Evolutionary conservation across 2,329 filamentous ascomycete species (phyloP).

Genomic region (Arthrobotrys megalospora): DNA sequence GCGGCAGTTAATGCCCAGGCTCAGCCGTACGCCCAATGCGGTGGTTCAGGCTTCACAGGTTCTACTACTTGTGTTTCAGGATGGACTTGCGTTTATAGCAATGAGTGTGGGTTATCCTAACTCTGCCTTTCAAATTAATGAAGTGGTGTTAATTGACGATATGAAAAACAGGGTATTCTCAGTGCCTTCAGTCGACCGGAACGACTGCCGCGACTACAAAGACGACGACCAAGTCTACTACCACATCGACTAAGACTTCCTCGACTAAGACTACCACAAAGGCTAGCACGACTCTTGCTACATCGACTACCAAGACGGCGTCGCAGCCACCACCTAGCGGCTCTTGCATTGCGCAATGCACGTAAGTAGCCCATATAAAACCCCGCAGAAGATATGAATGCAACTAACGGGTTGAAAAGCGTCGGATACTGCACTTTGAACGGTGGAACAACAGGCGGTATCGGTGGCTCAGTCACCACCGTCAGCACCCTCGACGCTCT

Average conservation of each 20-base stretch:
- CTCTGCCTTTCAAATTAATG: no score
- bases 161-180: conserved; percentile 38
- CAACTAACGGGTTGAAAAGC: background rate
- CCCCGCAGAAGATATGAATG: background rate
- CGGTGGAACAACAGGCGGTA: conserved; percentile 67
- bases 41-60: conserved; percentile 40
- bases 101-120: conserved; percentile 43
- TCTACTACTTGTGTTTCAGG: conserved; percentile 44
- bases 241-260: conserved; percentile 40
- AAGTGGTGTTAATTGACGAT: background rate
- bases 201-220: conserved; percentile 33
- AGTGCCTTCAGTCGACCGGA: conserved; percentile 54
- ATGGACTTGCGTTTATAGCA: conserved; percentile 55
- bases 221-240: conserved; percentile 38
- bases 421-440: conserved; percentile 61
- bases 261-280: conserved; percentile 39
- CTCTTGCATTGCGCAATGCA: conserved; percentile 18
- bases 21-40: conserved; percentile 45
- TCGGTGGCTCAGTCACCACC: conserved; percentile 70
- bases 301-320: conserved; percentile 41
- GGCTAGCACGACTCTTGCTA: conserved; percentile 34
- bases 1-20: conserved; percentile 52
- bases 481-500: conserved; percentile 69
- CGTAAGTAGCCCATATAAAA: background rate
- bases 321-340: conserved; percentile 8